Base-by-base conservation (phyloP, 2,329 filamentous ascomycete genomes). In the Talaromyces piceae region DNA sequence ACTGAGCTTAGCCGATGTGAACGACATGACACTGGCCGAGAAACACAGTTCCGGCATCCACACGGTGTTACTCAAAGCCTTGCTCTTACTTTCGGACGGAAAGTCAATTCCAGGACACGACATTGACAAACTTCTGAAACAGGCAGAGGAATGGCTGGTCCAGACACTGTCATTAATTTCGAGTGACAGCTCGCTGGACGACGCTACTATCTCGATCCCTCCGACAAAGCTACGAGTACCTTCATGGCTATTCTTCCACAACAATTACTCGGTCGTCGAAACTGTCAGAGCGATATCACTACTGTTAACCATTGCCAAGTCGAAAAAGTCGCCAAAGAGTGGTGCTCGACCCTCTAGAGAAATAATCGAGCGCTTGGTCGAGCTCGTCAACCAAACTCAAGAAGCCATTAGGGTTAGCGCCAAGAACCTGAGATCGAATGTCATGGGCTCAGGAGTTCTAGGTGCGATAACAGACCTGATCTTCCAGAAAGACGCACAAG, bases 181-280 rank as follows among this genome's bases (percentile, higher is more conserved):
- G 13, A 51, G 58, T 22, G 54, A 58, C 16, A 63, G 63, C 8
- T 43, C 55, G 3, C 54, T 65, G 11, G 55, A 51, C 11, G 50
- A 55, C 13, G 65, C 60, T 7, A 56, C 64, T 5, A 56, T 68
- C 13, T 57, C 51, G 13, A 52, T 68, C 11, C 46, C 54, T 23
- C 50, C 61, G 4, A 57, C 52, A 7, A 56, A 49, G 13, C 63
- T 62, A 20, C 59, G 57, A 22, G 64, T 62, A 4, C 70, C 71
- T 2, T 66, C 67, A 3, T 74, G 72, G 72, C 57, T 63, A 51
- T 72, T 68, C 52, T 59, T 74, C 45, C 72, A 75, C 54, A 49
- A 48, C 13, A 60, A 62, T 45, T 66, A 70, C 53, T 63, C 62
- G 12, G 57, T 67, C 13, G 62, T 75, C 16, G 72, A 75, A 49